Conservation (phyloP, 73 alveolate species). For the Tetrahymena borealis region DNA sequence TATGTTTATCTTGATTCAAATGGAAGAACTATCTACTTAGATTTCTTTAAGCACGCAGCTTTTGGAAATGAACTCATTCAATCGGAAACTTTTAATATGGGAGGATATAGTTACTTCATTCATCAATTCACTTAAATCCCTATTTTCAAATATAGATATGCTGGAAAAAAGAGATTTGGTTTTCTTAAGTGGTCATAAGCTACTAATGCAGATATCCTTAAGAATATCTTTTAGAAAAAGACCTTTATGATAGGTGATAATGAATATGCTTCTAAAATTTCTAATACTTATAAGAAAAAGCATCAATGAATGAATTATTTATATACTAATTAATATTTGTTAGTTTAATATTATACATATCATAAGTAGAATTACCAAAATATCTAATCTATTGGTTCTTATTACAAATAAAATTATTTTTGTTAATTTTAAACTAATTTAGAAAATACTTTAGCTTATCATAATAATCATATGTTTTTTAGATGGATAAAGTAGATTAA, state of each 20-base stretch:
- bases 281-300: neutral
- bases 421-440: no score
- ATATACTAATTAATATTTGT: no score
- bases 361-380: no score
- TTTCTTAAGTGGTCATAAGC: neutral
- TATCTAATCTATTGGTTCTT: no score
- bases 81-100: neutral
- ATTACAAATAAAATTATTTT: no score
- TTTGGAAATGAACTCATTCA: neutral
- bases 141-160: neutral
- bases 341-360: no score
- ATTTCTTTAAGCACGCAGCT: neutral
- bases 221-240: neutral
- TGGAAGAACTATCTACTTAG: neutral
- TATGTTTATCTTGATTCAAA: neutral
- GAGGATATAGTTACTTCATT: neutral
- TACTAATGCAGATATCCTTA: neutral
- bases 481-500: no score
- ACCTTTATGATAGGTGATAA: neutral
- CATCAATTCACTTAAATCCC: neutral
- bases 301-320: neutral
- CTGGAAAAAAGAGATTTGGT: neutral
- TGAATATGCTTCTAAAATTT: neutral
- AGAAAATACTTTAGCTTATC: no score
- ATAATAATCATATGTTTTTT: no score